A percentile compares a stretch with the other conserved stretches of the same genome.
Evolutionary conservation across 805 yeast genomes (phyloP).

Genomic region (Candida coquimbonensis): DNA sequence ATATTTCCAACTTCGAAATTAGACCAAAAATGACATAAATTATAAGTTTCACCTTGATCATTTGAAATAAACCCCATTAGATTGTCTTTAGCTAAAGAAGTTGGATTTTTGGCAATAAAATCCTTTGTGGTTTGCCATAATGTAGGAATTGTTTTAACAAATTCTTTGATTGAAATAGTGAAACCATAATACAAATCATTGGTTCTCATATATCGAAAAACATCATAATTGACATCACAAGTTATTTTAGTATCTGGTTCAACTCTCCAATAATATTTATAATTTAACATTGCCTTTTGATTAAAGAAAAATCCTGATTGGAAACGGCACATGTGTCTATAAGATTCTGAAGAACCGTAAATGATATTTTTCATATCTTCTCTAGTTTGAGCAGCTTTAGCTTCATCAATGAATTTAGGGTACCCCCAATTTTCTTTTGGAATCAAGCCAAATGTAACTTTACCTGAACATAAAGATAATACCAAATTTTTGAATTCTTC

Average conservation of each 20-base stretch:
- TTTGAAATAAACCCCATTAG: constrained; percentile 54
- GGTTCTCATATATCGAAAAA: constrained; percentile 77
- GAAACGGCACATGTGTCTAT: constrained; percentile 89
- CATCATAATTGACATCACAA: constrained; percentile 79
- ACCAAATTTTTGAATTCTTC: constrained; percentile 75
- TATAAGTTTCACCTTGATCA: constrained; percentile 59
- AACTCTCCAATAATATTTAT: constrained; percentile 91
- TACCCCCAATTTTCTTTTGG: constrained; percentile 85
- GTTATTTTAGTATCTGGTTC: constrained; percentile 78
- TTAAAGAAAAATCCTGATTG: constrained; percentile 87
- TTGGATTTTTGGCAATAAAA: constrained; percentile 48
- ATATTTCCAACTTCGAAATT: constrained; percentile 72
- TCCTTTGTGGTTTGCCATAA: constrained; percentile 67
- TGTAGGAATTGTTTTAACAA: constrained; percentile 62
- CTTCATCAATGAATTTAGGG: constrained; percentile 76
- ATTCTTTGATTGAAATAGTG: constrained; percentile 75
- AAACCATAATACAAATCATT: constrained; percentile 69
- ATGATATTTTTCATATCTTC: constrained; percentile 84
- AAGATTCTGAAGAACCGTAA: constrained; percentile 60
- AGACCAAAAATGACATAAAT: constrained; percentile 79
- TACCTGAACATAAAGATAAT: constrained; percentile 64
- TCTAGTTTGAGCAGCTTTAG: constrained; percentile 60
- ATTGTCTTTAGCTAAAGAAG: constrained; percentile 41
- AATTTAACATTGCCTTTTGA: constrained; percentile 66
- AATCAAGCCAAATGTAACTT: constrained; percentile 67